Base-by-base conservation (phyloP, 2,329 filamentous ascomycete species). In the Nannizziopsis arthrosporioides region DNA sequence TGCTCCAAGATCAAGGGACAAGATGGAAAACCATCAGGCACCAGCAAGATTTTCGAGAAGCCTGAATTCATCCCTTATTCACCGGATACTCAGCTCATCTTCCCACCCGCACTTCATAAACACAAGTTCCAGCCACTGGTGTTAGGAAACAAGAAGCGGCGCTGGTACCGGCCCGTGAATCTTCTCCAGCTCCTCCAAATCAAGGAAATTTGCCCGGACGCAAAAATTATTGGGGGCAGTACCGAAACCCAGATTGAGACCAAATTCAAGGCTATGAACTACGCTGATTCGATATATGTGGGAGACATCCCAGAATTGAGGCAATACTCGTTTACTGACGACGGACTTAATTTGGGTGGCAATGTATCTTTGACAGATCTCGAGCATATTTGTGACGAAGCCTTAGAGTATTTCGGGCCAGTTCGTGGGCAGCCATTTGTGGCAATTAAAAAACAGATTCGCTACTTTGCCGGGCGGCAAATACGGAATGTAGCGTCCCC, bases 201-300 rank as follows among this genome's bases (percentile, higher is more conserved):
- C 68, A 96, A 96, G 71, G 81, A 75, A 57, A 80, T 77, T 0
- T 82, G 87, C 56, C 90, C 90, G 0, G 80, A 82, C 19, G 87
- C 90, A 3, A 98, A 96, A 66, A 80, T 98, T 52, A 94, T 98
- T 52, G 90, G 88, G 43, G 92, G 92, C 52, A 94, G 88, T 63
- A 94, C 89, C 1, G 92, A 98, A 66, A 96, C 90, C 0, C 92
- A 96, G 66, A 96, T 98, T 52, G 92, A 98, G 68, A 85, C 93
- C 69, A 95, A 94, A 67, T 96, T 98, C 76, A 96, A 96, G 70
- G 87, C 83, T 1, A 78, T 94, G 73, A 78, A 88, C 57, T 96
- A 96, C 62, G 82, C 83, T 3, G 80, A 85, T 1, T 95, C 89
- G 0, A 85, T 98, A 0, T 96, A 84, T 56, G 85, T 96, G 8